Evolutionary conservation across 2,329 filamentous ascomycete species (phyloP).

Genomic region (Gaeumannomyces tritici): DNA sequence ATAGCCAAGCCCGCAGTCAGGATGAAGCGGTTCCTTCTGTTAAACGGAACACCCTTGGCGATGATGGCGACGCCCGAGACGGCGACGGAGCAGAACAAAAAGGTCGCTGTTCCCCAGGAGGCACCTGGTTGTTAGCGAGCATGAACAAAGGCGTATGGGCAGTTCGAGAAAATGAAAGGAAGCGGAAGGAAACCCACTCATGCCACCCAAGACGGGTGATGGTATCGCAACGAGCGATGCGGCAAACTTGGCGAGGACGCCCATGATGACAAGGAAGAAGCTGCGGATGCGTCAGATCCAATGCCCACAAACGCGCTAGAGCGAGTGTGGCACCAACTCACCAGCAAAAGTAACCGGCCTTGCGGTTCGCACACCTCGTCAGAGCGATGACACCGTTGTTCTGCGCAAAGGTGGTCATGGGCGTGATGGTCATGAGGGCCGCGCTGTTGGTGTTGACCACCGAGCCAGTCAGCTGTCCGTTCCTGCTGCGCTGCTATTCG

Average conservation of each 20-base stretch:
- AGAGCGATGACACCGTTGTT: conserved; percentile 81
- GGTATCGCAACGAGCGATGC: conserved; percentile 72
- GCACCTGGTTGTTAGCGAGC: neutral
- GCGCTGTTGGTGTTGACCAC: conserved; percentile 26
- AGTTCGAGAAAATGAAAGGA: neutral
- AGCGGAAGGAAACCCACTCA: conserved; percentile 24
- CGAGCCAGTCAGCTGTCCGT: neutral
- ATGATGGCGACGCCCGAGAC: conserved; percentile 73
- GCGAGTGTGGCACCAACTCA: conserved; percentile 8
- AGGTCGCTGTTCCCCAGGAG: conserved; percentile 40
- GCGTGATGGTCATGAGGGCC: conserved; percentile 68
- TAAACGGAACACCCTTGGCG: conserved; percentile 58
- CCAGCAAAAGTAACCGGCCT: conserved; percentile 69
- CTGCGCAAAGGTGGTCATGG: conserved; percentile 73
- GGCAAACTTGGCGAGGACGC: conserved; percentile 75
- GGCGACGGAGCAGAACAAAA: conserved; percentile 68
- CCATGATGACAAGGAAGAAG: conserved; percentile 71
- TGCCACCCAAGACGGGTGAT: conserved; percentile 53
- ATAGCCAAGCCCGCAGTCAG: conserved; percentile 65
- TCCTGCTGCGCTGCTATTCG: neutral
- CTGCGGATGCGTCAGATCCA: conserved; percentile 15
- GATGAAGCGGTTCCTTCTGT: conserved; percentile 73
- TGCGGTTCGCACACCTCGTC: conserved; percentile 72
- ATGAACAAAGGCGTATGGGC: neutral
- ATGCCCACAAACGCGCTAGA: too few relatives aligned